Percentiles rank a stretch among this genome's conserved stretches.
Conservation (phyloP, 2,329 filamentous ascomycete species). For the Onygenales sp. region DNA sequence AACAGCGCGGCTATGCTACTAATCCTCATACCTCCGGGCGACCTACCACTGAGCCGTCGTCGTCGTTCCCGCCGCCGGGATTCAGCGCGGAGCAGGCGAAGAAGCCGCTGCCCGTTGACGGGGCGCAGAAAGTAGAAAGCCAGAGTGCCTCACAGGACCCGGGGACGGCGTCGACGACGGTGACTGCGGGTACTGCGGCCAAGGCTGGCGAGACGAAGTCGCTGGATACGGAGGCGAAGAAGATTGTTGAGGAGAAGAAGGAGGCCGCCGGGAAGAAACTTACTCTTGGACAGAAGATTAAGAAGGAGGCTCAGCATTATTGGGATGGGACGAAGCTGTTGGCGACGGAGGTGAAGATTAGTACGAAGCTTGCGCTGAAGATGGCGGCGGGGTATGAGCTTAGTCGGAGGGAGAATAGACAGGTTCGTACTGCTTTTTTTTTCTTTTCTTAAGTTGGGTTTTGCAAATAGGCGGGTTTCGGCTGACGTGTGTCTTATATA, state of each 20-base stretch:
- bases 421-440: conserved; percentile 38
- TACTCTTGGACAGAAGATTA: conserved; percentile 84
- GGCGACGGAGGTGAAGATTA: conserved; percentile 86
- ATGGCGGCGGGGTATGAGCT: conserved; percentile 98
- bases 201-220: conserved; percentile 17
- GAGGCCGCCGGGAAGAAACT: conserved; percentile 63
- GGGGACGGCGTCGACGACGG: conserved; percentile 16
- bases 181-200: conserved; percentile 21
- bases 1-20: conserved; percentile 43
- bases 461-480: background rate
- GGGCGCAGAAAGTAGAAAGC: conserved; percentile 2
- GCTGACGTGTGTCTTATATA: conserved; percentile 5
- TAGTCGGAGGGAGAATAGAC: conserved; percentile 82
- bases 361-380: conserved; percentile 80
- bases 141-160: background rate
- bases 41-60: conserved; percentile 23
- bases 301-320: conserved; percentile 88
- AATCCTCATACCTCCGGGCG: conserved; percentile 45
- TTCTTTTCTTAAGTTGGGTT: background rate
- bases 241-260: conserved; percentile 54
- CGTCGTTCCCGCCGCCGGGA: conserved; percentile 65
- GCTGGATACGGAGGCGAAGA: conserved; percentile 35
- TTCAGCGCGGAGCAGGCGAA: conserved; percentile 87
- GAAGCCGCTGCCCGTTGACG: conserved; percentile 54
- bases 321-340: conserved; percentile 98